Evolutionary conservation across 2,329 filamentous ascomycete genomes (phyloP).

Genomic region (Sporothrix sp.): DNA sequence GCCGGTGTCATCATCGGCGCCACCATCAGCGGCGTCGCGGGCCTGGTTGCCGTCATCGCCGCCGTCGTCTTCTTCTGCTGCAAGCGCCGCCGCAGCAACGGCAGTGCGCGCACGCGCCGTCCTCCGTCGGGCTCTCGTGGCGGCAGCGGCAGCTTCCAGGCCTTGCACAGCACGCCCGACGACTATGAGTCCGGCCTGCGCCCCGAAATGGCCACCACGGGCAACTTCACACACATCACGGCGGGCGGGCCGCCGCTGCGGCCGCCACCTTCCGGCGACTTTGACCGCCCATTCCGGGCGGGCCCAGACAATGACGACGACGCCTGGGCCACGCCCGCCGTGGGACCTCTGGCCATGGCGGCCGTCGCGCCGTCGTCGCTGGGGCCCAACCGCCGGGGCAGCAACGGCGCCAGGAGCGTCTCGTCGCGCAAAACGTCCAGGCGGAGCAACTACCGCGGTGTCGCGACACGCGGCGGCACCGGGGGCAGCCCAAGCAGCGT

Average conservation of each 20-base stretch:
- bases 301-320: neutral
- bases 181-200: conserved; percentile 22
- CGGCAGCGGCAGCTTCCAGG: conserved; percentile 26
- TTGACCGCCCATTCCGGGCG: conserved; percentile 15
- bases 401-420: neutral
- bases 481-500: neutral
- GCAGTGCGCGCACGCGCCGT: neutral
- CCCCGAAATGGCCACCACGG: conserved; percentile 9
- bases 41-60: conserved; percentile 33
- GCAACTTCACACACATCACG: neutral
- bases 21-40: conserved; percentile 41
- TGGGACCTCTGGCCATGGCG: conserved; percentile 4
- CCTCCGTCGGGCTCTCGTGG: conserved; percentile 10
- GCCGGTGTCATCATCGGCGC: conserved; percentile 46
- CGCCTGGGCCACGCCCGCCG: conserved; percentile 4
- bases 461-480: neutral
- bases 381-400: neutral
- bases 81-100: conserved; percentile 34
- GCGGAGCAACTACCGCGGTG: neutral
- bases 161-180: conserved; percentile 28
- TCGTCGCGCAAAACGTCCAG: conserved; percentile 11
- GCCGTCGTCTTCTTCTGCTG: conserved; percentile 33
- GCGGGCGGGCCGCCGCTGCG: conserved; percentile 7
- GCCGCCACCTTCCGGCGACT: conserved; percentile 16
- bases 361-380: neutral